Conservation (phyloP, 805 yeast species). For the Wickerhamiella kurtzmanii region DNA sequence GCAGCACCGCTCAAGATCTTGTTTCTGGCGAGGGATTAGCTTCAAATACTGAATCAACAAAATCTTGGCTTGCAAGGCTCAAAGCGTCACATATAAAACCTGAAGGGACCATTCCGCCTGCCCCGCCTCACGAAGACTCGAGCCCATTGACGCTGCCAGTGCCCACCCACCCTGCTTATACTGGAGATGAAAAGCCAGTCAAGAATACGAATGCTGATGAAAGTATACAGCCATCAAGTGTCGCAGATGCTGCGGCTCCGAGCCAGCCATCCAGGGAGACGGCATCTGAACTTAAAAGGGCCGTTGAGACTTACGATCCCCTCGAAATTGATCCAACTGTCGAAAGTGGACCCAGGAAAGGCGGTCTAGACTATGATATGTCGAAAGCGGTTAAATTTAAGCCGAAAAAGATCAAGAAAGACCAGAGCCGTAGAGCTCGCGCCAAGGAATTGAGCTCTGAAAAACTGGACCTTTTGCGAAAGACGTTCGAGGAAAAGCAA, state of each 20-base stretch:
- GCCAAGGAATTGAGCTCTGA: neutral
- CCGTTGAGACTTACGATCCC: neutral
- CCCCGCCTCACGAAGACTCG: no score
- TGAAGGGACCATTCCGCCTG: no score
- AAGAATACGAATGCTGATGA: neutral
- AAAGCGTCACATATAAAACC: neutral
- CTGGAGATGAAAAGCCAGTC: no score
- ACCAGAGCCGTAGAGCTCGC: neutral
- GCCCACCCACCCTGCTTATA: no score
- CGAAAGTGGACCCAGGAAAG: neutral
- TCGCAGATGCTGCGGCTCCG: no score
- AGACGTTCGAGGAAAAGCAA: neutral
- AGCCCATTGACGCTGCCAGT: neutral
- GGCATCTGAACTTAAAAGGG: constrained; percentile 17
- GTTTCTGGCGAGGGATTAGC: no score
- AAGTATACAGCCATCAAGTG: no score
- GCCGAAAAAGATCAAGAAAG: neutral
- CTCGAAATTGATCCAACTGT: neutral
- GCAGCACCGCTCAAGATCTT: no score
- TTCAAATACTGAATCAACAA: neutral
- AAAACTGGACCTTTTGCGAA: neutral
- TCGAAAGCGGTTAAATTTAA: neutral
- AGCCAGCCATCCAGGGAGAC: no score
- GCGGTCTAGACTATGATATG: neutral
- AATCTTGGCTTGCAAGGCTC: constrained; percentile 1